Conservation (phyloP, 148 eudicot species). For the Spergularia marina region DNA sequence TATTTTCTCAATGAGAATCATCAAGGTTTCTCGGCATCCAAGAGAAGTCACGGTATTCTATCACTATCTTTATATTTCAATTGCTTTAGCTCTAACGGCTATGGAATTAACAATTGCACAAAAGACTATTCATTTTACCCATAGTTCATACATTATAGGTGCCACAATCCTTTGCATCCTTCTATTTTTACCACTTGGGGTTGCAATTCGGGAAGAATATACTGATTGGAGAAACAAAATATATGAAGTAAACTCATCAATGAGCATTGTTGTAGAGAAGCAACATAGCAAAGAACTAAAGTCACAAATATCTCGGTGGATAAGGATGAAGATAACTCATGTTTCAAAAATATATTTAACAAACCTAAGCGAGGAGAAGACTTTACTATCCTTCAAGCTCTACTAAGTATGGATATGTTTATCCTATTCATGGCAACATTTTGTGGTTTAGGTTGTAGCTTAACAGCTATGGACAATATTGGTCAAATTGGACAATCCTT, state of each 20-base stretch:
- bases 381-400: conserved; percentile 46
- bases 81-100: conserved; percentile 1
- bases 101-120: too few species aligned
- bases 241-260: too few species aligned
- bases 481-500: conserved; percentile 48
- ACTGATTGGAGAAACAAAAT: too few species aligned
- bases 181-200: too few species aligned
- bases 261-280: too few species aligned
- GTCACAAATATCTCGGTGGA: too few species aligned
- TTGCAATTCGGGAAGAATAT: too few species aligned
- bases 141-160: too few species aligned
- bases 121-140: too few species aligned
- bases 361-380: conserved; percentile 51
- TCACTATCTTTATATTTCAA: conserved; percentile 33
- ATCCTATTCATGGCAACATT: conserved; percentile 36
- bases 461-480: conserved; percentile 45
- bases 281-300: too few species aligned
- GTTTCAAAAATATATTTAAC: conserved; percentile 23
- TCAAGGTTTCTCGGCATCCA: conserved; percentile 24
- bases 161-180: too few species aligned
- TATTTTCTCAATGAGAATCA: conserved; percentile 18
- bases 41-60: conserved; percentile 37
- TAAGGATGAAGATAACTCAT: conserved; percentile 6
- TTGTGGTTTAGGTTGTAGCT: conserved; percentile 46
- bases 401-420: conserved; percentile 47